Evolutionary conservation across 805 yeast species (phyloP).

Genomic region (Saturnispora quitensis): DNA sequence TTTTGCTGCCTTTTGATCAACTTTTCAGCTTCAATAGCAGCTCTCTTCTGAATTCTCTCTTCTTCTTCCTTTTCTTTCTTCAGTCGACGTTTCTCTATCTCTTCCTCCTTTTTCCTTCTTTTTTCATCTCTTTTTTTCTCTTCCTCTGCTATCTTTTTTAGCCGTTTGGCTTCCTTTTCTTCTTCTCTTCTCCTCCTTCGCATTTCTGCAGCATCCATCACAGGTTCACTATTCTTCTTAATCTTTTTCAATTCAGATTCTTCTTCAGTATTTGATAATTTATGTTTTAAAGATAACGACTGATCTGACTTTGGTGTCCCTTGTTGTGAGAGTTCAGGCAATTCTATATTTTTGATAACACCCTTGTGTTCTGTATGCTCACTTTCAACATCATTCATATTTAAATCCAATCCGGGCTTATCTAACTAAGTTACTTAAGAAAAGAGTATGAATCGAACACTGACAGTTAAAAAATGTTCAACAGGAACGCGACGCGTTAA

Average conservation of each 20-base stretch:
- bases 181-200: conserved; percentile 1
- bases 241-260: background rate
- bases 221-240: background rate
- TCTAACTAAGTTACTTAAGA: background rate
- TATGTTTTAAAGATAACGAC: background rate
- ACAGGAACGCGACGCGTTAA: conserved; percentile 1
- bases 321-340: background rate
- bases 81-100: conserved; percentile 7
- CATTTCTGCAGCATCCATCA: background rate
- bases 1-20: conserved; percentile 13
- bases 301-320: background rate
- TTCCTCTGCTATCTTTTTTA: conserved; percentile 7
- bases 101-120: conserved; percentile 8
- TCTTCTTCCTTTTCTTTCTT: conserved; percentile 12
- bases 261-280: background rate
- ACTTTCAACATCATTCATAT: background rate
- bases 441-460: background rate
- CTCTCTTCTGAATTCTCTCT: conserved; percentile 10
- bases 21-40: conserved; percentile 12
- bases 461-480: background rate
- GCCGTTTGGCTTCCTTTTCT: conserved; percentile 1
- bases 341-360: background rate
- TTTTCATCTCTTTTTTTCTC: conserved; percentile 9
- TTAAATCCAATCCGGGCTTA: background rate
- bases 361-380: background rate